These are phyloP conservation scores for Pholiota conissans DNA, from an alignment of 768 basidiomycete species.

Conservation along the genomic window DNA sequence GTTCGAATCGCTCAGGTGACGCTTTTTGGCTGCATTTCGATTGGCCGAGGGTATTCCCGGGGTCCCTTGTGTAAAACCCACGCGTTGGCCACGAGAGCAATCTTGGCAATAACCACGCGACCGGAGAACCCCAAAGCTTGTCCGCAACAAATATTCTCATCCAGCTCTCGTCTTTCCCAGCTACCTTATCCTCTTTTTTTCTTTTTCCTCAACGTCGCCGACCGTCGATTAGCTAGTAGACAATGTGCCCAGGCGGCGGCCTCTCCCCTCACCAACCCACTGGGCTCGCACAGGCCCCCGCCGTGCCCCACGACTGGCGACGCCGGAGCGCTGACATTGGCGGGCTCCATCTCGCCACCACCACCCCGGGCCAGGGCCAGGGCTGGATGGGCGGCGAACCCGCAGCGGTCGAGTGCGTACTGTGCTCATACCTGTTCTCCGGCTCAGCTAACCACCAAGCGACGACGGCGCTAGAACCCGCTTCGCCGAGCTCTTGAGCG, in stretches of 20 bases:
- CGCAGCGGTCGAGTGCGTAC: conserved; percentile 51
- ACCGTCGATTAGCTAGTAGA: neutral
- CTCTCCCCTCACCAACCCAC: conserved; percentile 6
- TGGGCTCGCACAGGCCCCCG: neutral
- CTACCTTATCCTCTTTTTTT: conserved; percentile 10
- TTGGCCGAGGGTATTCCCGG: conserved; percentile 6
- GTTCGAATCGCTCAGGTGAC: conserved; percentile 37
- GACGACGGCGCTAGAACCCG: conserved; percentile 37
- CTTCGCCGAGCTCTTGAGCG: conserved; percentile 81
- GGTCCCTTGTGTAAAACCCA: conserved; percentile 31
- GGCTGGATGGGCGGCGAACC: conserved; percentile 64
- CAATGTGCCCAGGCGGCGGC: conserved; percentile 15
- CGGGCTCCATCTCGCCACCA: conserved; percentile 79
- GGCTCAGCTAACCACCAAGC: neutral
- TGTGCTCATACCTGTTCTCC: conserved; percentile 3
- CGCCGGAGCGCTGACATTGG: conserved; percentile 89
- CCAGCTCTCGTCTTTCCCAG: conserved; percentile 14
- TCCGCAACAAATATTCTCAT: conserved; percentile 22
- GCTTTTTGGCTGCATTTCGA: conserved; percentile 19
- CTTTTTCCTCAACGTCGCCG: conserved; percentile 9
- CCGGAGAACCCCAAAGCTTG: conserved; percentile 32
- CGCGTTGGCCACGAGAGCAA: conserved; percentile 46
- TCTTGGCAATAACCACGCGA: conserved; percentile 38
- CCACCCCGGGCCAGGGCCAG: conserved; percentile 58
- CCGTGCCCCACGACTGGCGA: conserved; percentile 24